Evolutionary conservation across 2,329 filamentous ascomycete species (phyloP), one percentile per base, ranked within the genome.

Genomic region (Cadophora gregata): DNA sequence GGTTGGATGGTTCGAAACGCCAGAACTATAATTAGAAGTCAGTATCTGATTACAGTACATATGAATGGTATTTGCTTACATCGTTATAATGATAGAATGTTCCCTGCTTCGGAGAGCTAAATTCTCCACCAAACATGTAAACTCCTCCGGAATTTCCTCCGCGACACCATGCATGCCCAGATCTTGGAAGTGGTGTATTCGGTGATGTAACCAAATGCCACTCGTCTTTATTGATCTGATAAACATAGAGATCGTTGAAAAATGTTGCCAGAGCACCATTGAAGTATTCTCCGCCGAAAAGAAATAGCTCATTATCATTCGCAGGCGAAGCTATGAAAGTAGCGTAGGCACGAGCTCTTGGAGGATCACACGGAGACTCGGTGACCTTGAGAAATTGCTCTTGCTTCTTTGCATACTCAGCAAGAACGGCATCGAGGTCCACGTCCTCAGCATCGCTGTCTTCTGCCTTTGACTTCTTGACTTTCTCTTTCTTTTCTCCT

Each of bases 51-150:
- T 21, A 29, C 2, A 55, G 1, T 9, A 19, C 16, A 24, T 25
- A 8, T 14, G 19, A 56, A 24, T 19, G 5, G 16, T 2, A 36
- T 33, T 14, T n/a, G 62, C 69, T 67, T 62, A 75, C 71, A 80
- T 98, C 96, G 75, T 97, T 97, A 81, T 99, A 99, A 80, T 99
- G 96, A 79, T 99, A 97, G 76, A 99, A 99, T 0, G 95, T 98
- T 4, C 96, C 96, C 80, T 98, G 96, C 78, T 97, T 98, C 1
- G 96, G 96, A 31, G 91, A 95, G 66, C 92, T 96, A 79, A 99
- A 99, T 80, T 99, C 96, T 68, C 95, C 96, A 70, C 96, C 96
- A 76, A 98, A 98, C 19, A 99, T 82, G 78, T 97, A 99, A 62
- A 98, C 87, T 38, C 90, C 91, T 19, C 90, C 87, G 68, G 83